phyloP scores from a whole-genome alignment of 768 basidiomycete genomes.

The Thelephora ganbajun region DNA sequence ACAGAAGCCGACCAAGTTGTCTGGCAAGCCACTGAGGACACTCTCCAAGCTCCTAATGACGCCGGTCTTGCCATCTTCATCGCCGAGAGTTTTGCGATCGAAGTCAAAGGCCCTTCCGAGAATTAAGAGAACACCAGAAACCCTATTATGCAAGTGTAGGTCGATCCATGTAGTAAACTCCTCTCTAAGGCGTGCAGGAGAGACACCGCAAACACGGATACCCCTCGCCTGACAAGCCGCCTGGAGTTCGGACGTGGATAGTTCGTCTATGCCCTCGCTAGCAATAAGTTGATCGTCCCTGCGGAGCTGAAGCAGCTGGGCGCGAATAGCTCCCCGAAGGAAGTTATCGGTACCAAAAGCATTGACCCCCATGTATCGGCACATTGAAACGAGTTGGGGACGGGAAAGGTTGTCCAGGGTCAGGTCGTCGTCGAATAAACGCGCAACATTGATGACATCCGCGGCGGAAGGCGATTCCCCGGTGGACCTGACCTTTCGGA shows the following conservation, averaged over 20 bases:
- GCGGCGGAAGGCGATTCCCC: constrained; percentile 83
- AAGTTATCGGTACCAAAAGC: constrained; percentile 99
- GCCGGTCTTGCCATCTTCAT: constrained; percentile 71
- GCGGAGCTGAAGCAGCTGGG: constrained; percentile 67
- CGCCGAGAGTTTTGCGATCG: constrained; percentile 57
- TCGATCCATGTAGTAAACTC: constrained; percentile 90
- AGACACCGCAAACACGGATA: constrained; percentile 77
- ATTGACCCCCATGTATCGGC: constrained; percentile 94
- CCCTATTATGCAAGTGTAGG: constrained; percentile 77
- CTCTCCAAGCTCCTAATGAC: constrained; percentile 76
- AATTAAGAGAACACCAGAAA: constrained; percentile 88
- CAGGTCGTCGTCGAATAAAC: constrained; percentile 93
- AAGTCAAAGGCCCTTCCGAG: constrained; percentile 94
- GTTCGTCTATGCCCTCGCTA: constrained; percentile 76
- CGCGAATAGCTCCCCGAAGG: constrained; percentile 81
- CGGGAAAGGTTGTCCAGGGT: constrained; percentile 96
- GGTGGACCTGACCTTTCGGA: constrained; percentile 93
- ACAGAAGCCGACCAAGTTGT: constrained; percentile 62
- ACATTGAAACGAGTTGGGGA: constrained; percentile 97
- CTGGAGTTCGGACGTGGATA: constrained; percentile 86
- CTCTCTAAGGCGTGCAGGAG: constrained; percentile 77
- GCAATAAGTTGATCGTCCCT: constrained; percentile 91
- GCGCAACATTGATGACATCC: constrained; percentile 90
- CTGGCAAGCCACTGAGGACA: constrained; percentile 85
- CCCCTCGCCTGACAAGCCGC: constrained; percentile 90